Base-by-base conservation (phyloP, 2,329 filamentous ascomycete genomes). In the Talaromyces sp. region DNA sequence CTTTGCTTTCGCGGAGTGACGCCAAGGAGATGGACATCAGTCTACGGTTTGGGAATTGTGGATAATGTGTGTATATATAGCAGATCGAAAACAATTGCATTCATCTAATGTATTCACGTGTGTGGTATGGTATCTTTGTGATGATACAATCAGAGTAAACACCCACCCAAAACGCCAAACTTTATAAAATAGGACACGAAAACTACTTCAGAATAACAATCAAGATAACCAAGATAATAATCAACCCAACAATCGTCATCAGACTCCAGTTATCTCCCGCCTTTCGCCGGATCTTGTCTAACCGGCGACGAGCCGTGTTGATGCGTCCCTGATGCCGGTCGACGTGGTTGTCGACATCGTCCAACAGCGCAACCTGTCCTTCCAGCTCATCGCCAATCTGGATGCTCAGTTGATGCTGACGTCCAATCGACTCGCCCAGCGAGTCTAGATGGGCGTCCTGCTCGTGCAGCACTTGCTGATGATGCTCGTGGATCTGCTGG, bases 341-440 rank as follows among this genome's bases (percentile, higher is more conserved):
- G 8, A 92, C 89, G 21, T 88, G 83, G 51, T 84, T 83, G 70
- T 97, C 94, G 51, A 95, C 86, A 68, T 96, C 93, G 72, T 97
- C 93, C 31, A 99, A 81, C 80, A 99, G 81, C 67, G 88, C 83
- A 41, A 95, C 89, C 69, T 99, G 94, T 66, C 87, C 88, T 68
- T 97, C 94, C 38, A 99, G 82, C 80, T 99, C 94, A 73, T 97
- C 90, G 31, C 94, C 93, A 69, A 99, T 97, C 78, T 94, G 91
- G 79, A 97, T 95, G 71, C 89, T 92, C 63, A 99, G 81, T 78
- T 97, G 91, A 55, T 95, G 83, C 79, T 97, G 94, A 43, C 94
- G 85, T 3, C 90, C 85, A 66, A 99, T 97, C 61, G 86, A 91
- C 69, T 87, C 85, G n/a, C 92, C 91, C 3, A 99, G 80, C 10